Conservation (phyloP, 805 yeast species). For the Ogataea methylovora region DNA sequence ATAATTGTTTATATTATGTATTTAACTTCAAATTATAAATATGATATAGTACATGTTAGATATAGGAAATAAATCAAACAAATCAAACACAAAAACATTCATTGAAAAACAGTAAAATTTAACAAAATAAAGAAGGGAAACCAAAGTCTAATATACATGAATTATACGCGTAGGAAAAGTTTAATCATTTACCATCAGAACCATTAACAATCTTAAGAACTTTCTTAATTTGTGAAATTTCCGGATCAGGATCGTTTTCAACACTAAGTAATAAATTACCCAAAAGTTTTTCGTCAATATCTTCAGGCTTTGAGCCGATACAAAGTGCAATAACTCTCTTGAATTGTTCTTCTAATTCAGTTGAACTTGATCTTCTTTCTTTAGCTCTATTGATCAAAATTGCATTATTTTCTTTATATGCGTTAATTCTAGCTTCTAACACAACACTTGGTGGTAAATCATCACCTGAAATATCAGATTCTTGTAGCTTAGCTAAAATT, state of each 20-base stretch:
- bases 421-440: constrained; percentile 70
- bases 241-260: constrained; percentile 67
- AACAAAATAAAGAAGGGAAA: too few relatives aligned
- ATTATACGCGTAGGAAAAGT: neutral
- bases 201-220: constrained; percentile 26
- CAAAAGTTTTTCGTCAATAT: constrained; percentile 52
- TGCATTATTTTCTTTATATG: constrained; percentile 66
- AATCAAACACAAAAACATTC: neutral
- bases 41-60: too few relatives aligned
- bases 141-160: neutral
- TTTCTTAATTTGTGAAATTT: constrained; percentile 25
- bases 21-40: too few relatives aligned
- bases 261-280: constrained; percentile 87
- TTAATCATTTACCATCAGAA: constrained; percentile 9
- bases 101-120: neutral
- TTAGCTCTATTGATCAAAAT: constrained; percentile 45
- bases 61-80: too few relatives aligned
- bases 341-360: constrained; percentile 65
- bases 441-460: constrained; percentile 42
- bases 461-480: constrained; percentile 12
- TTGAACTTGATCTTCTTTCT: constrained; percentile 44
- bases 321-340: constrained; percentile 84
- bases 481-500: neutral
- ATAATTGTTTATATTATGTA: too few relatives aligned
- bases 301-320: constrained; percentile 76